Conservation (phyloP, 2,329 filamentous ascomycete genomes). For the Gliomastix tumulicola region DNA sequence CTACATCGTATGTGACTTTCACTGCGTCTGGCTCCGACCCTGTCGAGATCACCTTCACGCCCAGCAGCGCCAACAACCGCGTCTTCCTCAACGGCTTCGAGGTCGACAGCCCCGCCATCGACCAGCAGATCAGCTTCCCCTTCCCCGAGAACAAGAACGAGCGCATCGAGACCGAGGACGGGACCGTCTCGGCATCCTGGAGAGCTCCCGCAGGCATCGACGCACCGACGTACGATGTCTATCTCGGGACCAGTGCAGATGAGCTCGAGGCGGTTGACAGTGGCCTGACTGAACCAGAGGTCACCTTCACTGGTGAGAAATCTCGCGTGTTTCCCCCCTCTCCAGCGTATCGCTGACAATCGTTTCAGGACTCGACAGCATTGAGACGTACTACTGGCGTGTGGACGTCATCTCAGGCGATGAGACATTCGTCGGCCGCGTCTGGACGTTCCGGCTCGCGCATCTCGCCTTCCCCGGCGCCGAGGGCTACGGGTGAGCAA, state of each 20-base stretch:
- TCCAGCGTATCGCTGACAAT: background rate
- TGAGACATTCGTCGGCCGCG: constrained; percentile 12
- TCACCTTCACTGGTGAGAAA: background rate
- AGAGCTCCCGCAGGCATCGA: constrained; percentile 8
- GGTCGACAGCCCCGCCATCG: constrained; percentile 14
- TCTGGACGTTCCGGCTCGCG: constrained; percentile 18
- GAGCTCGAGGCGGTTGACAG: constrained; percentile 7
- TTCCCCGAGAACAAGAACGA: constrained; percentile 18
- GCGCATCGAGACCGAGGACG: constrained; percentile 10
- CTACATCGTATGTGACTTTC: constrained; percentile 17
- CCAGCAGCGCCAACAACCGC: constrained; percentile 8
- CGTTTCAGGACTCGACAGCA: constrained; percentile 10
- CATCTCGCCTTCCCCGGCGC: constrained; percentile 27
- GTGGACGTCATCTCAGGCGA: constrained; percentile 15
- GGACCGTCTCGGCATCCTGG: constrained; percentile 13
- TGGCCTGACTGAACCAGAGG: background rate
- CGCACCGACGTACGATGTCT: constrained; percentile 15
- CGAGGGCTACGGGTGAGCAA: constrained; percentile 22
- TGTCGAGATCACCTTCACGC: constrained; percentile 15
- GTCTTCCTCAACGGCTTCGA: constrained; percentile 22
- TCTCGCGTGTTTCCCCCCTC: background rate
- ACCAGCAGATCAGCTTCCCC: constrained; percentile 17
- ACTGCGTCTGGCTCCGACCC: constrained; percentile 9
- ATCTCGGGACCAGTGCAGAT: constrained; percentile 11
- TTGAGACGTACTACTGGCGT: constrained; percentile 20